Evolutionary conservation across 1,284 basidiomycete species (phyloP).

Genomic region (Irpex sp.): DNA sequence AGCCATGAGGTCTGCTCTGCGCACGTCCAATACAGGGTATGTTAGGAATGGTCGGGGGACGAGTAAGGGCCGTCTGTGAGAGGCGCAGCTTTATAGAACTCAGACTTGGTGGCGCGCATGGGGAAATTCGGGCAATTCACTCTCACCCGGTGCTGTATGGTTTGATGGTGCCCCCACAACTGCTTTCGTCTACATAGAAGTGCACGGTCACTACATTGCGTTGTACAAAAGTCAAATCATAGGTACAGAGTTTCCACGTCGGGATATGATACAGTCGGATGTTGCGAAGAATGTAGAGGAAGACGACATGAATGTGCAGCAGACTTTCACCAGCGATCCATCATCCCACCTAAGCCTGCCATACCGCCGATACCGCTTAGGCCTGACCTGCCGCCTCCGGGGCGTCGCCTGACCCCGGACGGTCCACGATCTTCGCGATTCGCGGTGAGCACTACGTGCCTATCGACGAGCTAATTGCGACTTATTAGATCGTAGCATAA

Average conservation of each 20-base stretch:
- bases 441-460: constrained; percentile 31
- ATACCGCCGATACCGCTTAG: constrained; percentile 27
- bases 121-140: not conserved
- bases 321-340: constrained; percentile 25
- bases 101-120: not conserved
- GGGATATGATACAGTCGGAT: not conserved
- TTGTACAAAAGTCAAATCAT: not conserved
- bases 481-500: not conserved
- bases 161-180: not conserved
- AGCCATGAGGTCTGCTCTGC: constrained; percentile 4
- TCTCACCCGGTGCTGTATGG: not conserved
- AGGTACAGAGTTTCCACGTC: not conserved
- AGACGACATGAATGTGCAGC: not conserved
- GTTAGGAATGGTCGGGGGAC: not conserved
- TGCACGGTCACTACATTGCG: not conserved
- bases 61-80: not conserved
- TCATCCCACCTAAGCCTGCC: constrained; percentile 29
- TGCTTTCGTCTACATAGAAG: not conserved
- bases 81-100: not conserved
- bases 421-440: constrained; percentile 28
- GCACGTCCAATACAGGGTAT: not conserved
- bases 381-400: constrained; percentile 14
- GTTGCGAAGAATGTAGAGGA: not conserved
- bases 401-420: constrained; percentile 17
- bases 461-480: constrained; percentile 29